Percentiles rank a stretch among this genome's conserved stretches.
phyloP scores from a whole-genome alignment of 257 asterid species.

The Solanum rostratum region DNA sequence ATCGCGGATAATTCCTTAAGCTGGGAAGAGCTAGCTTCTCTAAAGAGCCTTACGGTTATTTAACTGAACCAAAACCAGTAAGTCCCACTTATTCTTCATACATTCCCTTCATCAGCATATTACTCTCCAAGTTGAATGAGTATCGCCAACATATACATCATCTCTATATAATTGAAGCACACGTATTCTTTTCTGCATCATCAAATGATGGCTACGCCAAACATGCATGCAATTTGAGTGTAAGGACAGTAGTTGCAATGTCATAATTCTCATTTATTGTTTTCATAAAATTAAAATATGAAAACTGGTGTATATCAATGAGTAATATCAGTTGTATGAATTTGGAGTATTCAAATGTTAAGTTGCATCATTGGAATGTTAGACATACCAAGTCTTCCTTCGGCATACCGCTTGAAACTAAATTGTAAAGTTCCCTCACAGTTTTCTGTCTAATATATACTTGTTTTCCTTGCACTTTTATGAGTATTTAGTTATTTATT shows the following conservation, averaged over 20 bases:
- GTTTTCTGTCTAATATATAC: background rate
- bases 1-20: conserved; percentile 38
- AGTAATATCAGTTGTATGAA: background rate
- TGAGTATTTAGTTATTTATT: background rate
- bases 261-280: background rate
- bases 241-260: background rate
- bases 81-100: conserved; percentile 6
- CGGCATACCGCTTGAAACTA: background rate
- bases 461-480: background rate
- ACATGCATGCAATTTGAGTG: background rate
- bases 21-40: conserved; percentile 69
- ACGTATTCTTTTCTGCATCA: background rate
- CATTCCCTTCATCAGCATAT: background rate
- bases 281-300: background rate
- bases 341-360: background rate
- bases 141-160: background rate
- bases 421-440: too few relatives aligned
- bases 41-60: conserved; percentile 51
- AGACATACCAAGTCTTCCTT: background rate
- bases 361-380: background rate
- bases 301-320: background rate
- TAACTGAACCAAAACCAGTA: conserved; percentile 62
- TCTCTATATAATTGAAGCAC: background rate
- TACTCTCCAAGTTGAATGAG: background rate
- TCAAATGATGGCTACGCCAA: background rate